phyloP scores from a whole-genome alignment of 2,329 filamentous ascomycete genomes.

The Calonectria multiphialidica region DNA sequence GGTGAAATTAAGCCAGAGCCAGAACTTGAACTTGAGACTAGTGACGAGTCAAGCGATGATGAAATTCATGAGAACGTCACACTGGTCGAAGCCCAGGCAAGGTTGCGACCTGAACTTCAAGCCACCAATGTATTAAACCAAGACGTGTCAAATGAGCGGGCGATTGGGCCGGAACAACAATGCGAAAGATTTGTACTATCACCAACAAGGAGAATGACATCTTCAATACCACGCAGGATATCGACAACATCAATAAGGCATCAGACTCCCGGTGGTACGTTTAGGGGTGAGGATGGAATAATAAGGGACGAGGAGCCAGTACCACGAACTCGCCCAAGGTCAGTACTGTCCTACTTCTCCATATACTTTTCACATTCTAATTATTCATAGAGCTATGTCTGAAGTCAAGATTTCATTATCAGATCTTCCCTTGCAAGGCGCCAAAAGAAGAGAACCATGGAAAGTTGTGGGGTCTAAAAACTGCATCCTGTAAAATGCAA shows the following conservation, averaged over 20 bases:
- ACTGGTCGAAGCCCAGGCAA: background rate
- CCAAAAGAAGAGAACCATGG: background rate
- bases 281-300: background rate
- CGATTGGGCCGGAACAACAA: background rate
- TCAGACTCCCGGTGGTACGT: background rate
- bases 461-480: background rate
- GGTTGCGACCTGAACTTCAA: background rate
- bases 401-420: background rate
- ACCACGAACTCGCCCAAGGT: background rate
- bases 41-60: too few species aligned
- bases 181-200: background rate
- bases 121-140: background rate
- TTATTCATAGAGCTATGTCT: background rate
- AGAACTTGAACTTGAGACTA: too few species aligned
- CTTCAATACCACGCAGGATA: background rate
- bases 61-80: background rate
- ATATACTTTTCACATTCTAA: background rate
- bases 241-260: background rate
- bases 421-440: background rate
- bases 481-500: background rate
- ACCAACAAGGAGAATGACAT: background rate
- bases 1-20: background rate
- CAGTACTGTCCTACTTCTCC: background rate
- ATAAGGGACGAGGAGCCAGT: background rate
- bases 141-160: background rate